Evolutionary conservation across 1,284 basidiomycete genomes (phyloP).

Genomic region (Cystobasidiaceae sp.): DNA sequence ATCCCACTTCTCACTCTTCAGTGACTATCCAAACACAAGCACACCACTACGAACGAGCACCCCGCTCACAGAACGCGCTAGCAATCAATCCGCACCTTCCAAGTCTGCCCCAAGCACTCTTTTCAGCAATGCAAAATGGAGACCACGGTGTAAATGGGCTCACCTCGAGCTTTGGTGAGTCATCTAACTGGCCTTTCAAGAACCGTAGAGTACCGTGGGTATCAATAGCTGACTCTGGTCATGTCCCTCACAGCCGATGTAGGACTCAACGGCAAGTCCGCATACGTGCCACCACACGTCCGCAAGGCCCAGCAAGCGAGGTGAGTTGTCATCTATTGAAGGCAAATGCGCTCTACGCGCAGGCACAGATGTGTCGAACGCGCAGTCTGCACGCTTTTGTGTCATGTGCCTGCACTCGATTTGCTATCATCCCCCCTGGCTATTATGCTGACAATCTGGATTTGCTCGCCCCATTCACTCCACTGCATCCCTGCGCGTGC

Average conservation of each 20-base stretch:
- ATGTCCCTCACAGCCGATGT: background rate
- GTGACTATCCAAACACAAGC: no score
- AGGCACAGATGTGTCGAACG: no score
- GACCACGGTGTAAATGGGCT: conserved; percentile 28
- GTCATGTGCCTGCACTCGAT: no score
- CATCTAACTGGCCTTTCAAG: background rate
- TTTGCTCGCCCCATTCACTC: no score
- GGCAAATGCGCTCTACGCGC: no score
- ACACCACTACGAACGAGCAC: background rate
- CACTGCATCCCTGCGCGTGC: no score
- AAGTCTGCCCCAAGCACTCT: no score
- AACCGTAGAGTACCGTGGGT: background rate
- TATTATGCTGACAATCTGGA: no score
- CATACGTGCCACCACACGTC: conserved; percentile 28
- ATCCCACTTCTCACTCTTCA: background rate
- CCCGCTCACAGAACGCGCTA: background rate
- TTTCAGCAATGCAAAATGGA: conserved; percentile 30
- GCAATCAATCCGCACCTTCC: no score
- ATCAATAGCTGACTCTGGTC: background rate
- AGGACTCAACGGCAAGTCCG: conserved; percentile 23
- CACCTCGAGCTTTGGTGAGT: conserved; percentile 20
- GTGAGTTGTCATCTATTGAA: conserved; percentile 4
- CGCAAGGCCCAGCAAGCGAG: conserved; percentile 28
- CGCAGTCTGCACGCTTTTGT: no score
- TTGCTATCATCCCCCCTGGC: no score